A percentile compares a stretch with the other conserved stretches of the same genome.
These are phyloP conservation scores for Fusarium xylarioides DNA, from an alignment of 2,329 filamentous ascomycete species.

Conservation along the genomic window DNA sequence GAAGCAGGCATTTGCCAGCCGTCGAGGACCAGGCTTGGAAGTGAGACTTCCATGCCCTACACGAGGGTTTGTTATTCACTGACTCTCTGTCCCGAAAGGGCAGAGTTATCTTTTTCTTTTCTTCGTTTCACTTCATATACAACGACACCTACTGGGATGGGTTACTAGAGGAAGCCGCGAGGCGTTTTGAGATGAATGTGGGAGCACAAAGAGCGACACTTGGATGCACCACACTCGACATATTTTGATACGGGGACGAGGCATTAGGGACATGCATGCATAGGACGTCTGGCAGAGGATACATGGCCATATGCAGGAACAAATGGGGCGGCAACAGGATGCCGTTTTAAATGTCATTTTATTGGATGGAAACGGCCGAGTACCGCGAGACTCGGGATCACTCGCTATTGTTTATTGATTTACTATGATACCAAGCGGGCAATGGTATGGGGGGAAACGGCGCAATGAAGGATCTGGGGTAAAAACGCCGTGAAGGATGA, in stretches of 20 bases:
- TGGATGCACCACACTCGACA: constrained; percentile 42
- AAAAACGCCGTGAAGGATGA: constrained; percentile 20
- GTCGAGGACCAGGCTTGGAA: constrained; percentile 30
- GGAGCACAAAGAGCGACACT: constrained; percentile 43
- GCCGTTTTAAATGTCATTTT: constrained; percentile 21
- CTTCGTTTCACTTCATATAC: constrained; percentile 41
- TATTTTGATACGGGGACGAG: constrained; percentile 34
- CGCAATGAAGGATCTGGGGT: constrained; percentile 34
- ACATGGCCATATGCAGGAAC: constrained; percentile 42
- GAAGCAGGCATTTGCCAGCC: constrained; percentile 51
- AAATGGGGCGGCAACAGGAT: constrained; percentile 29
- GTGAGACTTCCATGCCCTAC: neutral
- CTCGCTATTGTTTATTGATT: constrained; percentile 36
- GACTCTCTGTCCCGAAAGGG: constrained; percentile 39
- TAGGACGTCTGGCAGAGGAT: constrained; percentile 23
- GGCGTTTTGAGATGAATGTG: constrained; percentile 45
- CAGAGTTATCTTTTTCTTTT: constrained; percentile 10
- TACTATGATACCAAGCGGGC: constrained; percentile 41
- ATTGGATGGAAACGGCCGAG: constrained; percentile 26
- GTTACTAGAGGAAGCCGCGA: constrained; percentile 54
- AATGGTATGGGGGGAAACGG: constrained; percentile 37
- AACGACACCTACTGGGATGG: constrained; percentile 49
- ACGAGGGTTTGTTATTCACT: constrained; percentile 27
- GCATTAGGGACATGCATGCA: constrained; percentile 38
- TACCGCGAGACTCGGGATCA: constrained; percentile 32